These are phyloP conservation scores for Clonostachys rhizophaga DNA, from an alignment of 2,329 filamentous ascomycete genomes.

Conservation along the genomic window DNA sequence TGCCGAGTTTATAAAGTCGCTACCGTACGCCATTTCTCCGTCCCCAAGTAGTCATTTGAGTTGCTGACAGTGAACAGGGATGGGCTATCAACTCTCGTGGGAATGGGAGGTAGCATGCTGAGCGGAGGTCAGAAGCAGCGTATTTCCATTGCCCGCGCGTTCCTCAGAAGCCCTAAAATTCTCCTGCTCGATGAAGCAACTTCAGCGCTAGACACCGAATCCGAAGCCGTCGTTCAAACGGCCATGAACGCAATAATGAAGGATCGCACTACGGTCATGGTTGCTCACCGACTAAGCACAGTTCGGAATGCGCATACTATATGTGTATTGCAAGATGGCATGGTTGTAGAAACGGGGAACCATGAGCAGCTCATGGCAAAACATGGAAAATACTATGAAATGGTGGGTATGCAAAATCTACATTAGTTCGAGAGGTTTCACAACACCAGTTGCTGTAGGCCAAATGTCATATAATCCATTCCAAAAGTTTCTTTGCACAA, in stretches of 20 bases:
- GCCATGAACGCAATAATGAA: slow-evolving; percentile 76
- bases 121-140: slow-evolving; percentile 94
- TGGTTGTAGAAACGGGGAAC: slow-evolving; percentile 78
- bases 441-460: too few relatives aligned
- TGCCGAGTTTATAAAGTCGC: slow-evolving; percentile 82
- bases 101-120: slow-evolving; percentile 81
- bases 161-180: slow-evolving; percentile 90
- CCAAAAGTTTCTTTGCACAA: too few relatives aligned
- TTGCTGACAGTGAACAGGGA: slow-evolving; percentile 73
- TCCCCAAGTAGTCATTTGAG: too few relatives aligned
- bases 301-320: slow-evolving; percentile 94
- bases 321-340: slow-evolving; percentile 88
- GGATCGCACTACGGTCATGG: slow-evolving; percentile 84
- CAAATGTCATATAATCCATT: too few relatives aligned
- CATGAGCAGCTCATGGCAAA: slow-evolving; percentile 68
- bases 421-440: slow-evolving; percentile 33
- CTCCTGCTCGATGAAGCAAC: slow-evolving; percentile 33
- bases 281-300: slow-evolving; percentile 85
- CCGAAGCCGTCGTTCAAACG: slow-evolving; percentile 74
- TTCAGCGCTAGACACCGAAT: slow-evolving; percentile 43
- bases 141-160: slow-evolving; percentile 84
- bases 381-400: slow-evolving; percentile 69
- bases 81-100: slow-evolving; percentile 80
- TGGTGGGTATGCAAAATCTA: slow-evolving; percentile 60
- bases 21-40: slow-evolving; percentile 52